These are phyloP conservation scores for Mesotaenium endlicherianum DNA, from an alignment of 139 green algal genomes.

Conservation along the genomic window DNA sequence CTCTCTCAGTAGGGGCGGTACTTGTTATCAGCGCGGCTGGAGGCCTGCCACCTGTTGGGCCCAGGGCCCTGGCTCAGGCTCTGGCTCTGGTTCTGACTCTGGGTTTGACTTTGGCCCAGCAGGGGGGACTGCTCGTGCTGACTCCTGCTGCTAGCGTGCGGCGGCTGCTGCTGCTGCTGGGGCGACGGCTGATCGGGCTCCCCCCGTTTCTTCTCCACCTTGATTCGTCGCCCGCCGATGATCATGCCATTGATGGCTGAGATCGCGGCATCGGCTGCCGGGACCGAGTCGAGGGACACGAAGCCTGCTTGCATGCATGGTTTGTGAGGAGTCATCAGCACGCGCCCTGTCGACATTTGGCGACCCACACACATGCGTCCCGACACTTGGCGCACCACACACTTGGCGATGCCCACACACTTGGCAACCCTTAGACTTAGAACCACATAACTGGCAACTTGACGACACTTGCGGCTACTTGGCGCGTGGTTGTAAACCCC, in stretches of 20 bases:
- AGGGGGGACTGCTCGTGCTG: background rate
- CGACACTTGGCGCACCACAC: too few relatives aligned
- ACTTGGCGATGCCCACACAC: too few relatives aligned
- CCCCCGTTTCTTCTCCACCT: conserved; percentile 50
- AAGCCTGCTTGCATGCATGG: too few relatives aligned
- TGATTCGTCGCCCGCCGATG: conserved; percentile 36
- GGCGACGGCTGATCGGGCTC: conserved; percentile 1
- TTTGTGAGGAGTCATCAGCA: too few relatives aligned
- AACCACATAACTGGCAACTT: too few relatives aligned
- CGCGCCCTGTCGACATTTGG: too few relatives aligned
- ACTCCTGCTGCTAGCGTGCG: background rate
- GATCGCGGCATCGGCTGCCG: conserved; percentile 38
- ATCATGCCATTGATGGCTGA: conserved; percentile 42
- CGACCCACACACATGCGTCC: too few relatives aligned
- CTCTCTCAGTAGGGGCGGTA: conserved; percentile 11
- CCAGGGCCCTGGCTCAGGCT: background rate
- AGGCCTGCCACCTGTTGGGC: background rate
- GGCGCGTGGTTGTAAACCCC: too few relatives aligned
- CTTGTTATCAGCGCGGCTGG: too few relatives aligned
- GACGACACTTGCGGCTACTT: too few relatives aligned
- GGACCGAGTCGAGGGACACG: conserved; percentile 12
- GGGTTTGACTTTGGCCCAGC: background rate
- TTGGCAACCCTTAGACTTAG: too few relatives aligned
- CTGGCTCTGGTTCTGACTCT: background rate
- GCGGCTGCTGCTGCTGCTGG: conserved; percentile 14